phyloP scores from a whole-genome alignment of 2,329 filamentous ascomycete genomes.

The Clarireedia monteithiana region DNA sequence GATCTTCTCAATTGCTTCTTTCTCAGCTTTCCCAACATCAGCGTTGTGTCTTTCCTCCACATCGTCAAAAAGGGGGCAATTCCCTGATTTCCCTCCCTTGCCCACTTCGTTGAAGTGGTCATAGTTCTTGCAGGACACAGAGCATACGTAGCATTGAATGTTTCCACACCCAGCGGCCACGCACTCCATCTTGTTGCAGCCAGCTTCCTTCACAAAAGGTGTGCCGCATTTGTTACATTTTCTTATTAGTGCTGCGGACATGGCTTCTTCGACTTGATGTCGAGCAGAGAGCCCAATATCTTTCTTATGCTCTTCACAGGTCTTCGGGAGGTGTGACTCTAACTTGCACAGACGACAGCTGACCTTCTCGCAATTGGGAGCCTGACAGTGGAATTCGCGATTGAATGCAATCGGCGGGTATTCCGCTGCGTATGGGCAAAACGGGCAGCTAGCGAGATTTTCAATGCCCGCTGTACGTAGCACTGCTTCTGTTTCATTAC shows the following conservation, averaged over 20 bases:
- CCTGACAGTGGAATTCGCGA: constrained; percentile 66
- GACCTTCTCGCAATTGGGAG: constrained; percentile 52
- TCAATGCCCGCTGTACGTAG: constrained; percentile 64
- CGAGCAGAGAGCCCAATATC: constrained; percentile 54
- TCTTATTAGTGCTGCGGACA: constrained; percentile 71
- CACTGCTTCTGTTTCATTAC: constrained; percentile 62
- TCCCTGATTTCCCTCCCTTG: constrained; percentile 40
- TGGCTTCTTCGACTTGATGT: constrained; percentile 72
- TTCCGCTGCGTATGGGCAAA: constrained; percentile 73
- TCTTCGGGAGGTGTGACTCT: constrained; percentile 63
- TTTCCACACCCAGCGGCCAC: constrained; percentile 43
- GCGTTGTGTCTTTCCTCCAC: constrained; percentile 50
- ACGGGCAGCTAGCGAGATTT: constrained; percentile 68
- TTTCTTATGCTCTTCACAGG: constrained; percentile 57
- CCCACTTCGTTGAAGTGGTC: constrained; percentile 59
- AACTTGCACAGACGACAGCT: constrained; percentile 63
- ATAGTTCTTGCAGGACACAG: constrained; percentile 51
- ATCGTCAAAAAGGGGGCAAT: constrained; percentile 62
- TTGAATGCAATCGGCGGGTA: constrained; percentile 59
- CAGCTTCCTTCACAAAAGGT: constrained; percentile 68
- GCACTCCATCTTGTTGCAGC: constrained; percentile 82
- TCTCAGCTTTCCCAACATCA: constrained; percentile 57
- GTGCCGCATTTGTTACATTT: constrained; percentile 58
- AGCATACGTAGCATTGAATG: constrained; percentile 64
- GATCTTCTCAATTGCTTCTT: constrained; percentile 46